Percentiles rank a stretch among this genome's conserved stretches.
Evolutionary conservation across 2,329 filamentous ascomycete species (phyloP).

Genomic region (Hypocreales sp.): DNA sequence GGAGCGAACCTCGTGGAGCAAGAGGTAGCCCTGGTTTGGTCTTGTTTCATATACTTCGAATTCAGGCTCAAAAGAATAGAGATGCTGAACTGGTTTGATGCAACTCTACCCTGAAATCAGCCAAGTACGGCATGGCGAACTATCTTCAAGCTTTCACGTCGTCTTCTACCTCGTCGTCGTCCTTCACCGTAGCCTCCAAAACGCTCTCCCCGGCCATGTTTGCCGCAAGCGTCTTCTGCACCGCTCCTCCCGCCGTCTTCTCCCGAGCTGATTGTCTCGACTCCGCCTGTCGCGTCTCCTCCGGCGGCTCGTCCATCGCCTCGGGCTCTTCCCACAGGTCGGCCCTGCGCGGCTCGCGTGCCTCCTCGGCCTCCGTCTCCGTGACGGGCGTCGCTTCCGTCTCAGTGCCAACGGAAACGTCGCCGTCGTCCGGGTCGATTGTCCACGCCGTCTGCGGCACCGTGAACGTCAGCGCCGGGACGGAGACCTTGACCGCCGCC

Average conservation of each 20-base stretch:
- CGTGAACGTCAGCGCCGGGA: slow-evolving; percentile 29
- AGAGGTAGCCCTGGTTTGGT: too few species aligned
- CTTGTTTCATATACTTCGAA: too few species aligned
- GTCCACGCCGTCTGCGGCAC: slow-evolving; percentile 33
- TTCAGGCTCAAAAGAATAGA: too few species aligned
- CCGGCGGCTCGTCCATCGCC: slow-evolving; percentile 1
- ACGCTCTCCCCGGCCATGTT: slow-evolving; percentile 29
- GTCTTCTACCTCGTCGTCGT: slow-evolving; percentile 19
- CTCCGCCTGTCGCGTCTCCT: slow-evolving; percentile 1
- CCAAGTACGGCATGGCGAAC: too few species aligned
- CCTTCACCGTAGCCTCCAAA: slow-evolving; percentile 20
- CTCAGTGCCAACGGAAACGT: slow-evolving; percentile 14
- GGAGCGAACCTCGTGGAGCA: slow-evolving; percentile 10
- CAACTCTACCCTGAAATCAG: too few species aligned
- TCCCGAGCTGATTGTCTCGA: neutral
- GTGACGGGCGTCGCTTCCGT: slow-evolving; percentile 4
- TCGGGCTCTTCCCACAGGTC: neutral
- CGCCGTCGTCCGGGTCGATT: slow-evolving; percentile 33
- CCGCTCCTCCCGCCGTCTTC: neutral
- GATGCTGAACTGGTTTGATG: too few species aligned
- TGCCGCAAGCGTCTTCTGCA: slow-evolving; percentile 20
- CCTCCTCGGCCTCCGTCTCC: slow-evolving; percentile 3
- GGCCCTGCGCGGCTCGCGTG: neutral
- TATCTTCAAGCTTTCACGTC: too few species aligned
- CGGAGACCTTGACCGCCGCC: slow-evolving; percentile 10